Base-by-base conservation (phyloP, 176 grass and related monocot species). In the Musa acuminata region DNA sequence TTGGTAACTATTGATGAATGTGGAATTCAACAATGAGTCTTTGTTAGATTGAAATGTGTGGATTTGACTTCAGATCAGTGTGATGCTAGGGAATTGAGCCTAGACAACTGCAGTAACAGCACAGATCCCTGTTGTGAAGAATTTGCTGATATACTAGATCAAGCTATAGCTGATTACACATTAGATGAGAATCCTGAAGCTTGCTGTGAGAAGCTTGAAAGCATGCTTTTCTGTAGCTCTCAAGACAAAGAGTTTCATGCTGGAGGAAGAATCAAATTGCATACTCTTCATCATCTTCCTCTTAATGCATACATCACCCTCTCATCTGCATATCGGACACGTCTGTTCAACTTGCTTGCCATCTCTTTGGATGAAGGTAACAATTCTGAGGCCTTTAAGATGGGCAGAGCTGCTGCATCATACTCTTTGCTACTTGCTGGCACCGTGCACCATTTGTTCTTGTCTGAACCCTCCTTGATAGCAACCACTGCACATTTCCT, bases 171-270 rank as follows among this genome's bases (percentile, higher is more conserved):
- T 84, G 72, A 87, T 57, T 98, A 87, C 75, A 78, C 58, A 48
- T 75, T 52, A 57, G 71, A 72, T 75, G 78, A 91, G 77, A 80
- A 91, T 52, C 80, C 87, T 82, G 85, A 91, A 91, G 58, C 81
- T 64, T 91, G 94, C 67, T 93, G 90, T 78, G 50, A 84, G 63
- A 85, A 84, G 64, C 87, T 91, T 73, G 90, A 98, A 86, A 87
- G 51, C 59, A 87, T 93, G 77, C 84, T 98, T 89, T 85, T 58
- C 11, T 21, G 85, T 76, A 85, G 80, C 64, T 78, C 78, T 64
- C 8, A 71, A 52, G 53, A 52, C 57, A 52, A 49, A 23, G 67
- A 71, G 77, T 77, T 80, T 63, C 63, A 78, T 55, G 50, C 78
- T 64, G 52, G 16, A 74, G 81, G 62, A 69, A 75, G 75, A 68